These are phyloP conservation scores for Pterocarpus santalinus DNA, from an alignment of 306 rosid genomes.

Conservation along the genomic window DNA sequence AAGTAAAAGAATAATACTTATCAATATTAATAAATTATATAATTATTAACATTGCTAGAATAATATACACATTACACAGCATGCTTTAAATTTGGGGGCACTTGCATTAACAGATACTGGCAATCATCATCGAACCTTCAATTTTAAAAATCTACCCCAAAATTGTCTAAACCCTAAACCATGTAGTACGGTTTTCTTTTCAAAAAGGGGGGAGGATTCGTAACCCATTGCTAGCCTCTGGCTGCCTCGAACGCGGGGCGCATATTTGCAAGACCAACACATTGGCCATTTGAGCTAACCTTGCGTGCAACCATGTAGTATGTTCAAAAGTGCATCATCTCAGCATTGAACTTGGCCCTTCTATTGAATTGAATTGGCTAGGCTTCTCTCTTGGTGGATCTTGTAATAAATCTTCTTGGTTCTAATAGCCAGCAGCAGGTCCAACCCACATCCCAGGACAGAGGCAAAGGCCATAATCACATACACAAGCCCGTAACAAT, in stretches of 20 bases:
- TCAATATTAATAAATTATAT: not conserved
- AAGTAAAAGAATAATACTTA: too few species aligned
- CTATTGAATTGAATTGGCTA: not conserved
- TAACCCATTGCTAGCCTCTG: too few species aligned
- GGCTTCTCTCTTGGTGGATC: slow-evolving; percentile 38
- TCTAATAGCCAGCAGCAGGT: slow-evolving; percentile 44
- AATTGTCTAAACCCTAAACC: not conserved
- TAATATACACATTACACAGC: too few species aligned
- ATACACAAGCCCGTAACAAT: slow-evolving; percentile 53
- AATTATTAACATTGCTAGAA: too few species aligned
- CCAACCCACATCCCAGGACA: slow-evolving; percentile 49
- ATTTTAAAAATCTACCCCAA: not conserved
- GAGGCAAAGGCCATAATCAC: slow-evolving; percentile 49
- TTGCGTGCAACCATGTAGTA: not conserved
- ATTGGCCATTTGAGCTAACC: too few species aligned
- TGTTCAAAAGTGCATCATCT: not conserved
- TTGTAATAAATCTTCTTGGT: slow-evolving; percentile 48
- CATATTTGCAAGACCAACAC: too few species aligned
- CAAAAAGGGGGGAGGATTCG: too few species aligned
- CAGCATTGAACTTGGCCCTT: not conserved
- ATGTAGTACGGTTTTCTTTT: too few species aligned
- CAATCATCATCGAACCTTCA: not conserved
- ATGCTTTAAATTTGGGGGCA: not conserved
- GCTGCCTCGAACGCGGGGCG: too few species aligned
- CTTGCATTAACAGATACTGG: not conserved